These are phyloP conservation scores for Talaromyces sp. DNA, from an alignment of 2,329 filamentous ascomycete genomes.

Conservation along the genomic window DNA sequence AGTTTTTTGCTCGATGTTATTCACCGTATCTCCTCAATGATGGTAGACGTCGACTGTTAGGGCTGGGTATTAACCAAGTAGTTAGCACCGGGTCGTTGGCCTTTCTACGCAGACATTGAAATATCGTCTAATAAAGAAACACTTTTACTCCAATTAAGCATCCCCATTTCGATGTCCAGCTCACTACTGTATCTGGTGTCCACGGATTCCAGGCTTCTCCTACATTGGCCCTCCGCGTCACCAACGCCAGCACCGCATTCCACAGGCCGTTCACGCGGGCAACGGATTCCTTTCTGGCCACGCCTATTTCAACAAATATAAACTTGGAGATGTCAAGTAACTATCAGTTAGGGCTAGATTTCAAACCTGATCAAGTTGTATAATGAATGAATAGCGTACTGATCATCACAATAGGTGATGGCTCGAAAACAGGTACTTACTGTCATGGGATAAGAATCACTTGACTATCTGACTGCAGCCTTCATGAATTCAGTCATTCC, in stretches of 20 bases:
- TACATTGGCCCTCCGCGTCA: slow-evolving; percentile 3
- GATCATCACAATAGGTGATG: not conserved
- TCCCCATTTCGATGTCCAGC: not conserved
- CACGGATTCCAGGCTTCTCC: not conserved
- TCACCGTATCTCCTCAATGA: too few species aligned
- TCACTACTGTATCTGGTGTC: not conserved
- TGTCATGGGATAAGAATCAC: not conserved
- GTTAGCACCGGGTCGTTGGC: too few species aligned
- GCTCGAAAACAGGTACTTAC: not conserved
- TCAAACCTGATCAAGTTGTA: too few species aligned
- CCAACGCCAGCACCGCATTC: slow-evolving; percentile 1
- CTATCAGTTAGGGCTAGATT: too few species aligned
- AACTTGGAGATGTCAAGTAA: too few species aligned
- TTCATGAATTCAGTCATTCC: not conserved
- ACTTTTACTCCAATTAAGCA: not conserved
- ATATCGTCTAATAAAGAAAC: not conserved
- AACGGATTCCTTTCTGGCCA: slow-evolving; percentile 9
- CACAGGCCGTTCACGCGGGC: slow-evolving; percentile 1
- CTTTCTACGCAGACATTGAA: not conserved
- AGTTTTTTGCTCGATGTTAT: not conserved
- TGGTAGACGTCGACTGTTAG: too few species aligned
- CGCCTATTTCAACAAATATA: not conserved
- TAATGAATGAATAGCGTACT: not conserved
- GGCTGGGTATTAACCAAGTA: too few species aligned
- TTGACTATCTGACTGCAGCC: not conserved